Percentiles rank a stretch among this genome's conserved stretches.
Conservation (phyloP, 2,329 filamentous ascomycete species). For the Fusarium tanahbumbuense region DNA sequence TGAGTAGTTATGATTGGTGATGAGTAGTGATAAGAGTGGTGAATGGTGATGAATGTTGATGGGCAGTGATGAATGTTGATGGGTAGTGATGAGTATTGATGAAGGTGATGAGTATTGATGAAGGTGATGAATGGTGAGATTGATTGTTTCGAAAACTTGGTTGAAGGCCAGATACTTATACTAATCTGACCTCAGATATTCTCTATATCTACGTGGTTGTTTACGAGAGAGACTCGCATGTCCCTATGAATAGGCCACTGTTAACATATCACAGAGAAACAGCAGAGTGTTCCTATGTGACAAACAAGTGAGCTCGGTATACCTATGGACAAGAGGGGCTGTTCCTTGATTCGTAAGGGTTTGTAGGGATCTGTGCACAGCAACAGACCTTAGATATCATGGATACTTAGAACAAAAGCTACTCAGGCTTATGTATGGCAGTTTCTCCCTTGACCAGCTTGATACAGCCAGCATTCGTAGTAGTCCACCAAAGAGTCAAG, state of each 20-base stretch:
- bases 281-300: background rate
- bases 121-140: background rate
- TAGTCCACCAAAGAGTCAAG: background rate
- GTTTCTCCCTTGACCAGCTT: background rate
- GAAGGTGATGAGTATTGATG: too few species aligned
- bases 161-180: background rate
- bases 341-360: background rate
- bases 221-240: background rate
- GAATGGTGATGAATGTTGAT: too few species aligned
- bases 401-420: background rate
- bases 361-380: background rate
- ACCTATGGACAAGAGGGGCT: background rate
- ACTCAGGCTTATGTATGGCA: background rate
- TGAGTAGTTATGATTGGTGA: background rate
- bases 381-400: background rate
- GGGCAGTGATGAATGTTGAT: too few species aligned
- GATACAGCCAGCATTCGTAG: background rate
- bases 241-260: background rate
- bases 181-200: background rate
- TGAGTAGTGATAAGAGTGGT: background rate
- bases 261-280: background rate
- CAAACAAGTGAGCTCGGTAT: background rate
- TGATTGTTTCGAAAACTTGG: background rate
- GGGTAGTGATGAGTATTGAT: too few species aligned
- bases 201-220: background rate